Evolutionary conservation across 495 filamentous ascomycete species (phyloP), one percentile per base, ranked within the genome.

Genomic region (Penicillium subrubescens): DNA sequence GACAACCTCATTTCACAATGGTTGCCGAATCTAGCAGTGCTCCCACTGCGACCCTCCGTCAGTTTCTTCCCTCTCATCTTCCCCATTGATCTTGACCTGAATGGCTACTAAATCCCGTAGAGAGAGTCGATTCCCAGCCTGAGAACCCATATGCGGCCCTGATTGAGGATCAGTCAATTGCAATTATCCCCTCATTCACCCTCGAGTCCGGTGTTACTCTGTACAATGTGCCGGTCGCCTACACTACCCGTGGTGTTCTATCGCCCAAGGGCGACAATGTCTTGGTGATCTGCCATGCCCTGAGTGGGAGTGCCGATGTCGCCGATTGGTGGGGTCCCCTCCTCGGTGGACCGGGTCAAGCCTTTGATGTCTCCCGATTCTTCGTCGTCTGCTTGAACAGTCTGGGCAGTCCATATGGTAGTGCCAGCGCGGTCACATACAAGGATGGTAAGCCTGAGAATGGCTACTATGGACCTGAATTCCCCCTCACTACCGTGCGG

Each of bases 311-410:
- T 67, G 93, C 95, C 60, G 95, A 99, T 80, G 95, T 97, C 31
- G 86, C 87, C 62, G 95, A 99, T 79, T 99, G 95, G 95, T 99
- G 95, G 95, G 95, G 95, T 8, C 95, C 95, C 19, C 83, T 99
- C 23, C 86, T 98, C 10, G 93, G 93, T 31, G 92, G 93, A 10
- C 86, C 90, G 56, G 94, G 94, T 35, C 90, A 91, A 68, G 94
- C 94, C 2, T 98, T 99, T 71, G 95, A 99, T 76, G 87, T 88
- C 14, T 91, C 92, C 14, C 87, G 92, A 37, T 98, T 98, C 83
- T 99, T 94, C 77, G 84, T 99, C 60, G 84, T 97, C 50, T 99
- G 95, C 78, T 86, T 97, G 77, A 99, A 99, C 81, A 97, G 93
- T 77, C 75, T 98, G 68, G 95, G 95, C 25, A 97, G 94, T 75